Percentiles rank a stretch among this genome's conserved stretches.
These are phyloP conservation scores for Leccinum broughii DNA, from an alignment of 768 basidiomycete genomes.

Conservation along the genomic window DNA sequence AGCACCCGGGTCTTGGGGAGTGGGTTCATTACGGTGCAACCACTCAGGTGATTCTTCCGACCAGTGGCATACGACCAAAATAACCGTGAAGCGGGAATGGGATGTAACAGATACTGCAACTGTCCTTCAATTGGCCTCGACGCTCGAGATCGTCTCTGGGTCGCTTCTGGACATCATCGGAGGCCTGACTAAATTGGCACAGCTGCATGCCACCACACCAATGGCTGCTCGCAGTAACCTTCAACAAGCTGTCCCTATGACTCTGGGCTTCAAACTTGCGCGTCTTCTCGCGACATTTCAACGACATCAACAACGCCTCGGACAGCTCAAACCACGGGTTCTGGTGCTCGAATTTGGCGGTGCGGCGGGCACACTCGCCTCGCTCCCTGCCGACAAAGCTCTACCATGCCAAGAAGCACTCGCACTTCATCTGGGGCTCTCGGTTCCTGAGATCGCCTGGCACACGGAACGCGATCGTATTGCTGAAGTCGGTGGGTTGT, in stretches of 20 bases:
- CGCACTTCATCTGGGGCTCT: constrained; percentile 17
- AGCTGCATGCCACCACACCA: constrained; percentile 37
- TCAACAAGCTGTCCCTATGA: constrained; percentile 50
- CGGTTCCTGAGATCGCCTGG: constrained; percentile 34
- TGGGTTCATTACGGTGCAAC: constrained; percentile 52
- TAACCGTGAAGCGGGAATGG: constrained; percentile 23
- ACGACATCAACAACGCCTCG: constrained; percentile 40
- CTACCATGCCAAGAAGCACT: constrained; percentile 28
- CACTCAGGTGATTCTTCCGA: constrained; percentile 39
- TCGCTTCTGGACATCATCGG: constrained; percentile 33
- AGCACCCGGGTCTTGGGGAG: constrained; percentile 40
- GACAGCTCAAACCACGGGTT: constrained; percentile 38
- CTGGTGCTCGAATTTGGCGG: constrained; percentile 47
- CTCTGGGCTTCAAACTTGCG: constrained; percentile 48
- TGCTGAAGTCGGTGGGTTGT: constrained; percentile 44
- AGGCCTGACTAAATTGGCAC: constrained; percentile 31
- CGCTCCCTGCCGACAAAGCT: constrained; percentile 39
- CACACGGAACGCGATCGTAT: constrained; percentile 47
- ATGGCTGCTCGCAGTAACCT: constrained; percentile 50
- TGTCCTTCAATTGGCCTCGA: constrained; percentile 42
- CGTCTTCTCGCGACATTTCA: constrained; percentile 44
- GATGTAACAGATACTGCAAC: constrained; percentile 52
- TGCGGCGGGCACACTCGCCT: constrained; percentile 47
- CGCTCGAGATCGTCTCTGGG: constrained; percentile 34
- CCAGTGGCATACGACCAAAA: not conserved